Conservation (phyloP, 2,329 filamentous ascomycete species). For the Seiridium cupressi region DNA sequence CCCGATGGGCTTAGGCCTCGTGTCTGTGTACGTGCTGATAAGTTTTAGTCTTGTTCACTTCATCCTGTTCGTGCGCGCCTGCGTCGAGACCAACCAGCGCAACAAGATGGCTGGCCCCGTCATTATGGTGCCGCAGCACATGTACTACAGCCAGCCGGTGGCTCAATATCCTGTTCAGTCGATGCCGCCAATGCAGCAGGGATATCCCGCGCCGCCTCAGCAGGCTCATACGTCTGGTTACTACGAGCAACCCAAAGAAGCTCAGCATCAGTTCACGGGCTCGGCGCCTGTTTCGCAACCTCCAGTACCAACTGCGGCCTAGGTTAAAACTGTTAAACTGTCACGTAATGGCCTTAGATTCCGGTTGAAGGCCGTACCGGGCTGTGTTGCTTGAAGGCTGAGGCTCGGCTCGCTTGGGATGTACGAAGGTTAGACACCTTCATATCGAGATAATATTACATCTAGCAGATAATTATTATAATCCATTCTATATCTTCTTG, state of each 20-base stretch:
- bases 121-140: background rate
- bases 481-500: too few relatives aligned
- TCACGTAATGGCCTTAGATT: too few relatives aligned
- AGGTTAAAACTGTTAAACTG: too few relatives aligned
- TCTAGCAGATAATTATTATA: too few relatives aligned
- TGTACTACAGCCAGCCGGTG: constrained; percentile 1
- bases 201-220: background rate
- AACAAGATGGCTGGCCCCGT: constrained; percentile 5
- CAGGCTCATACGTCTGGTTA: constrained; percentile 3
- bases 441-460: too few relatives aligned
- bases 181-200: background rate
- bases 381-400: too few relatives aligned
- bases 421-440: too few relatives aligned
- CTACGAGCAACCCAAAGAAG: constrained; percentile 1
- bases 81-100: constrained; percentile 13
- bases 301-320: background rate
- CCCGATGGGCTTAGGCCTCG: background rate
- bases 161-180: background rate
- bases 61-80: constrained; percentile 20
- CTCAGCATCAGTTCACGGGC: background rate
- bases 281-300: background rate
- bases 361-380: too few relatives aligned
- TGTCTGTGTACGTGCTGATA: constrained; percentile 7
- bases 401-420: too few relatives aligned
- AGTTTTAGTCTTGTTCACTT: constrained; percentile 21